These are phyloP conservation scores for Cucurbita moschata DNA, from an alignment of 306 rosid species.

Conservation along the genomic window DNA sequence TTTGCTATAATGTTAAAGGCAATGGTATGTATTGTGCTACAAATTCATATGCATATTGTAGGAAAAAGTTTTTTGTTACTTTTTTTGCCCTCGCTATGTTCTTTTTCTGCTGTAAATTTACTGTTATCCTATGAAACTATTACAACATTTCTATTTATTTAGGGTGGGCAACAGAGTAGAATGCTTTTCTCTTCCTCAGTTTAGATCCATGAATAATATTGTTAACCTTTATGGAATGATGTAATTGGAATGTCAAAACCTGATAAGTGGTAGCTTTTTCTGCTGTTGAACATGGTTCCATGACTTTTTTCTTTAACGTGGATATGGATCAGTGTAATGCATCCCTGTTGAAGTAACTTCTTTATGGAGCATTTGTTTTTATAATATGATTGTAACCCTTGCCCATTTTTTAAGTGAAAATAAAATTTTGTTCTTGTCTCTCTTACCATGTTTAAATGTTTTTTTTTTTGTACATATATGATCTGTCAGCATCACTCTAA, in stretches of 20 bases:
- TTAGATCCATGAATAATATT: background rate
- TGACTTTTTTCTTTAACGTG: background rate
- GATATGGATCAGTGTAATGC: background rate
- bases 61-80: background rate
- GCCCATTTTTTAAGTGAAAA: background rate
- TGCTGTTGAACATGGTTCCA: background rate
- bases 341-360: background rate
- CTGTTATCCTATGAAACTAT: background rate
- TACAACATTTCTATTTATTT: background rate
- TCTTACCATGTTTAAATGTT: background rate
- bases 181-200: background rate
- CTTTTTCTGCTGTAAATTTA: background rate
- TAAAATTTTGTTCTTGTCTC: background rate
- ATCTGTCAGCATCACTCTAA: background rate
- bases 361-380: background rate
- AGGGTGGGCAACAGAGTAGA: background rate
- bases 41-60: background rate
- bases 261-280: background rate
- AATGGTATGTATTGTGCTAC: constrained; percentile 47
- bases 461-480: background rate
- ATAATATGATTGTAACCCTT: background rate
- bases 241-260: background rate
- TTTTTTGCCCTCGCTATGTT: background rate
- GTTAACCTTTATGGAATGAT: background rate
- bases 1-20: constrained; percentile 76